Evolutionary conservation across 1,284 basidiomycete genomes (phyloP), one percentile per base, ranked within the genome.

Genomic region (Pseudozyma flocculosa): DNA sequence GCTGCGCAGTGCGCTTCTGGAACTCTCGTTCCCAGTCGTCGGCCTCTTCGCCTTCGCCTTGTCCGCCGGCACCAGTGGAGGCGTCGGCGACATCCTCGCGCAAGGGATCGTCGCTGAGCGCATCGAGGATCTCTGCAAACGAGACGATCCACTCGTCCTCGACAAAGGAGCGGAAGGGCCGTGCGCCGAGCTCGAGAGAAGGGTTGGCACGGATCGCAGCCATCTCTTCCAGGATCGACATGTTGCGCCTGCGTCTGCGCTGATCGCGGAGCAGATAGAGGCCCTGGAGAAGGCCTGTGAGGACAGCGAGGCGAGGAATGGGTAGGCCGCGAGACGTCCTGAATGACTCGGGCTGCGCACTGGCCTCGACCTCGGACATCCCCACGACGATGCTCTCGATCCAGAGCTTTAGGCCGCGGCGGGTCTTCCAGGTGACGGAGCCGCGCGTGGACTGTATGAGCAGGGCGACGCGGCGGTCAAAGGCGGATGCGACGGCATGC

Each of bases 231-330:
- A 64, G 45, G 21, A 60, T 54, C 24, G 61, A 64, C 61, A 64
- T 64, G 39, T 60, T 52, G 3, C 57, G 38, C 7, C 48, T 45
- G 36, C 57, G 52, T 23, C 32, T 54, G 22, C 63, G 46, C 45
- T 70, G 67, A 11, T 59, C 67, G n/a, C 66, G 63, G 24, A 65
- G 64, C 2, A 59, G 23, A 40, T 68, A 58, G 10, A 77, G 50
- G 4, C 72, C 72, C 14, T 61, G 64, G 11, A 77, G 54, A 0
- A 77, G 56, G 4, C 75, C 75, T 1, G 68, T 64, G 34, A 70
- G 54, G 17, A 76, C 48, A 17, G 73, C 59, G 15, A 77, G 65
- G 22, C 61, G 53, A 11, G 75, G 56, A 11, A 77, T 50, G 17
- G 61, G 68, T 17, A 61, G 21, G 2, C 66, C 59, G 17, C 48